These are phyloP conservation scores for Castanea mollissima DNA, from an alignment of 306 rosid species.

Conservation along the genomic window DNA sequence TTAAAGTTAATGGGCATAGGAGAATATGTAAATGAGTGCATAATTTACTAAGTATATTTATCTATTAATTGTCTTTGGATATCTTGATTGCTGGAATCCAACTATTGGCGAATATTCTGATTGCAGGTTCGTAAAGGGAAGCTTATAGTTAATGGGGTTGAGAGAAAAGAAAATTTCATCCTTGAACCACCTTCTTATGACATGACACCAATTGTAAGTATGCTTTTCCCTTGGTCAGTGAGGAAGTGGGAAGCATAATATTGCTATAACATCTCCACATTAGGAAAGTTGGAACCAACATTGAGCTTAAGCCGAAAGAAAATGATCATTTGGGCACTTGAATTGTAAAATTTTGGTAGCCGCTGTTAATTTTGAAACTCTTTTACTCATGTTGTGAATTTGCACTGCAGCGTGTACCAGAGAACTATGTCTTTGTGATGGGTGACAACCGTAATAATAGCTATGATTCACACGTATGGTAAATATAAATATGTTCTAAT, in stretches of 20 bases:
- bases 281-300: background rate
- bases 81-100: constrained; percentile 14
- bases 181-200: constrained; percentile 76
- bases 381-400: constrained; percentile 7
- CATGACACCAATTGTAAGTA: constrained; percentile 82
- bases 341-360: background rate
- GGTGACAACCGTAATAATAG: constrained; percentile 99
- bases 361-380: constrained; percentile 12
- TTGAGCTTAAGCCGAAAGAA: background rate
- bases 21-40: constrained; percentile 16
- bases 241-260: background rate
- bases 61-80: background rate
- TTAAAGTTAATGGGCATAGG: background rate
- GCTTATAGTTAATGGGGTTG: constrained; percentile 86
- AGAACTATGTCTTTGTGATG: constrained; percentile 88
- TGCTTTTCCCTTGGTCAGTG: background rate
- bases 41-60: background rate
- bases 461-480: constrained; percentile 98
- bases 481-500: constrained; percentile 24
- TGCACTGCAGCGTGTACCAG: constrained; percentile 71
- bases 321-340: background rate
- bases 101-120: background rate
- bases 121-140: constrained; percentile 86
- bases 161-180: constrained; percentile 81
- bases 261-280: background rate